phyloP scores from a whole-genome alignment of 768 basidiomycete species.

The Gloeostereum incarnatum region DNA sequence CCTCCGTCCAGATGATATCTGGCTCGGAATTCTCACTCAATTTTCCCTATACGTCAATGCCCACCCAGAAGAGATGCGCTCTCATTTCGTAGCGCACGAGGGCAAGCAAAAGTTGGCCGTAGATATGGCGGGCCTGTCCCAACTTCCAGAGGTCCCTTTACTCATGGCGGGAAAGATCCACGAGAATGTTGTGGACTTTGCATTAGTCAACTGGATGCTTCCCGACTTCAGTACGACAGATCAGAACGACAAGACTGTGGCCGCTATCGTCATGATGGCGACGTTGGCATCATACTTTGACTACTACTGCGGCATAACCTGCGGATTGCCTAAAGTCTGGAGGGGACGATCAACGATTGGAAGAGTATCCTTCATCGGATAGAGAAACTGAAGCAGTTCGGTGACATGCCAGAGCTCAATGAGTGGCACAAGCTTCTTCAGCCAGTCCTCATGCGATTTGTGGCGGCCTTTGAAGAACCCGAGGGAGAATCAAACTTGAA shows the following conservation, averaged over 20 bases:
- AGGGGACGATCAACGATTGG: constrained; percentile 31
- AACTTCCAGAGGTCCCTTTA: too few relatives aligned
- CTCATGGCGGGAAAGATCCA: too few relatives aligned
- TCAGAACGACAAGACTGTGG: constrained; percentile 22
- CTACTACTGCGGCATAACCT: constrained; percentile 18
- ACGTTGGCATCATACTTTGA: constrained; percentile 30
- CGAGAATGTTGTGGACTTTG: constrained; percentile 18
- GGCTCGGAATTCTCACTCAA: constrained; percentile 20
- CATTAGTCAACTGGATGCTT: constrained; percentile 27
- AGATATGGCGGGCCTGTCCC: constrained; percentile 6
- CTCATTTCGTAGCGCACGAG: constrained; percentile 18
- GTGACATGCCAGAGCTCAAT: constrained; percentile 14
- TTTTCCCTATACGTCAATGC: constrained; percentile 29
- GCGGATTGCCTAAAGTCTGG: constrained; percentile 36
- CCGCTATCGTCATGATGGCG: constrained; percentile 31
- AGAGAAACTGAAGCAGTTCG: constrained; percentile 28
- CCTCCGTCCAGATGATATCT: constrained; percentile 32
- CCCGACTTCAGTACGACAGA: constrained; percentile 38
- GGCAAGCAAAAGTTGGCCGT: constrained; percentile 14
- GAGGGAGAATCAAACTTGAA: constrained; percentile 17
- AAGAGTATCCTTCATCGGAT: constrained; percentile 21
- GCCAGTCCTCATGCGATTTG: constrained; percentile 26
- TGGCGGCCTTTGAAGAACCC: constrained; percentile 22
- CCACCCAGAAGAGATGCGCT: constrained; percentile 21
- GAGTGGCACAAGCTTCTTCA: constrained; percentile 30